Evolutionary conservation across 164 flowering plant species (phyloP), one percentile per base, ranked within the genome.

Genomic region (Piper longum): DNA sequence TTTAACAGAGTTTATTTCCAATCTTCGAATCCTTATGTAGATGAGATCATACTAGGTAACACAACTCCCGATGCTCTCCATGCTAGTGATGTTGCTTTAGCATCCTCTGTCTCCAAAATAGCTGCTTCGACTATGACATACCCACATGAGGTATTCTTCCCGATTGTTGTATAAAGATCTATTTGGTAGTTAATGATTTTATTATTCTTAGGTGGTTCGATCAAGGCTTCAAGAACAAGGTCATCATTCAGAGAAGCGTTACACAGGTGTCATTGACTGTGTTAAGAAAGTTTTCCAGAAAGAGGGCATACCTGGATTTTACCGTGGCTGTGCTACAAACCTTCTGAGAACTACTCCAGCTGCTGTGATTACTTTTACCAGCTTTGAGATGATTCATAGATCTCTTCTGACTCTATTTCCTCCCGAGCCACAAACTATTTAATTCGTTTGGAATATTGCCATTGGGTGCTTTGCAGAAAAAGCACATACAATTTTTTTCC

Each of bases 221-320:
- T 82, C 97, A 45, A 85, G 96, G 80, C 95, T 93, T 66, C 98
- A 93, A 77, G 98, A 83, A 69, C 96, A 93, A 71, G 98, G 98
- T 45, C 78, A 75, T 79, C 86, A 85, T 69, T 76, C 95, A 4
- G 92, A 85, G 75, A 88, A 85, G 68, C 85, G 87, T 4, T 93
- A 93, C 69, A 73, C 83, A 36, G 97, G 98, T 17, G 84, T 87
- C 36, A 64, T 79, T 40, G 99, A 95, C 67, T 91, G 97, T 71
- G 67, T 85, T 17, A 85, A 69, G 73, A 87, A 91, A 70, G 88
- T 95, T 59, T 84, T 76, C 69, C 79, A 75, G 60, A 77, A 79
- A 64, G 97, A 91, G 7, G 99, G 95, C 36, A 39, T 95, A 16
- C 43, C 86, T 39, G 99, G 99, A 14, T 91, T 95, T 72, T 95